Percentiles rank a stretch among this genome's conserved stretches.
phyloP scores from a whole-genome alignment of 1,139 yeast species.

The Sugiyamaella novakii region DNA sequence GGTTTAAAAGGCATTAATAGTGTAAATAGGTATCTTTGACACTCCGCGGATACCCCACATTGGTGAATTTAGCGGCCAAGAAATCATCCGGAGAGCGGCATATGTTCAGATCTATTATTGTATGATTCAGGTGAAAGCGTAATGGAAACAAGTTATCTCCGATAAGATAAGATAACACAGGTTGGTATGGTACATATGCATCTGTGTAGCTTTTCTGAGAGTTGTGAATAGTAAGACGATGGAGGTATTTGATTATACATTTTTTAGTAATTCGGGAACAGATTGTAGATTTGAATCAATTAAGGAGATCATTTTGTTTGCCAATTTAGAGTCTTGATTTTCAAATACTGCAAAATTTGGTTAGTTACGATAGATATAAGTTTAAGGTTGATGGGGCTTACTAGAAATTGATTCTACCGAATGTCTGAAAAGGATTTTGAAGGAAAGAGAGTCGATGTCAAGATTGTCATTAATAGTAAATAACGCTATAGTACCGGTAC shows the following conservation, averaged over 20 bases:
- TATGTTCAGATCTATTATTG: neutral
- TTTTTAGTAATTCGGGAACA: conserved; percentile 6
- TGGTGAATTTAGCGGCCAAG: neutral
- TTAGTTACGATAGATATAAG: conserved; percentile 6
- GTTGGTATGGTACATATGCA: no score
- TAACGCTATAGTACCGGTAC: conserved; percentile 27
- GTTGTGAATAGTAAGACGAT: no score
- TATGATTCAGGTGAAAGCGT: no score
- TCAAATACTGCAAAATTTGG: conserved; percentile 8
- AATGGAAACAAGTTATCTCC: no score
- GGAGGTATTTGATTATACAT: no score
- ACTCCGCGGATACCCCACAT: conserved; percentile 7
- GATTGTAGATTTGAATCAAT: conserved; percentile 10
- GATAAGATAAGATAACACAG: neutral
- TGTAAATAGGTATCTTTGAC: neutral
- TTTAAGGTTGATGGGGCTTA: conserved; percentile 7
- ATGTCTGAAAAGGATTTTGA: conserved; percentile 9
- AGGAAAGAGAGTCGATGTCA: neutral
- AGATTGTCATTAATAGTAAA: conserved; percentile 2
- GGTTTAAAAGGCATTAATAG: no score
- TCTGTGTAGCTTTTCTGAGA: no score
- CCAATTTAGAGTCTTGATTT: conserved; percentile 11
- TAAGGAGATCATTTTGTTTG: neutral
- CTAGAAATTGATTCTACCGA: conserved; percentile 15
- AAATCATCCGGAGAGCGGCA: neutral